These are phyloP conservation scores for Tetradesmus obliquus DNA, from an alignment of 139 green algal species.

Conservation along the genomic window DNA sequence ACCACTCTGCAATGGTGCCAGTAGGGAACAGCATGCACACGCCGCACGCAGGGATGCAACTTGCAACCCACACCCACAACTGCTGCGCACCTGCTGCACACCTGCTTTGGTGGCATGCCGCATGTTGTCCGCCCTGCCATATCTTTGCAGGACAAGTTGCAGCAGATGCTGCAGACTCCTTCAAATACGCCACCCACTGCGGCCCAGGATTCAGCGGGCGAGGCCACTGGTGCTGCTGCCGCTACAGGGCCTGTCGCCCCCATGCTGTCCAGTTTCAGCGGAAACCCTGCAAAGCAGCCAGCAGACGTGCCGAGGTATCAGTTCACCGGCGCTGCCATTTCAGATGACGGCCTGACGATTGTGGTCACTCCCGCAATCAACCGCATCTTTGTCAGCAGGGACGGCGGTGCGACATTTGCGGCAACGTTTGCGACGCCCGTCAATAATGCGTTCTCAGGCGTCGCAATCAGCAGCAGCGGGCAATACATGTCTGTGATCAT, in stretches of 20 bases:
- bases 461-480: not conserved
- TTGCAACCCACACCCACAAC: too few species aligned
- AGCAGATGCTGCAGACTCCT: too few species aligned
- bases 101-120: too few species aligned
- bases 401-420: not conserved
- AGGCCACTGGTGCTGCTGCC: too few species aligned
- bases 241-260: not conserved
- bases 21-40: too few species aligned
- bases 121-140: too few species aligned
- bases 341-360: not conserved
- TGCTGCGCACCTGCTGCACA: too few species aligned
- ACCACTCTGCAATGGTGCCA: too few species aligned
- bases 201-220: too few species aligned
- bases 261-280: not conserved
- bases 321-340: not conserved
- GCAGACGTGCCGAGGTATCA: not conserved
- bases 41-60: too few species aligned
- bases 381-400: not conserved
- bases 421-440: not conserved
- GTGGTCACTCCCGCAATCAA: not conserved
- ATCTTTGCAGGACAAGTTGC: too few species aligned
- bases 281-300: not conserved
- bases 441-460: not conserved
- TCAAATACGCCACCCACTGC: too few species aligned
- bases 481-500: not conserved